phyloP scores from a whole-genome alignment of 768 basidiomycete species.

The Suillus ampliporus region DNA sequence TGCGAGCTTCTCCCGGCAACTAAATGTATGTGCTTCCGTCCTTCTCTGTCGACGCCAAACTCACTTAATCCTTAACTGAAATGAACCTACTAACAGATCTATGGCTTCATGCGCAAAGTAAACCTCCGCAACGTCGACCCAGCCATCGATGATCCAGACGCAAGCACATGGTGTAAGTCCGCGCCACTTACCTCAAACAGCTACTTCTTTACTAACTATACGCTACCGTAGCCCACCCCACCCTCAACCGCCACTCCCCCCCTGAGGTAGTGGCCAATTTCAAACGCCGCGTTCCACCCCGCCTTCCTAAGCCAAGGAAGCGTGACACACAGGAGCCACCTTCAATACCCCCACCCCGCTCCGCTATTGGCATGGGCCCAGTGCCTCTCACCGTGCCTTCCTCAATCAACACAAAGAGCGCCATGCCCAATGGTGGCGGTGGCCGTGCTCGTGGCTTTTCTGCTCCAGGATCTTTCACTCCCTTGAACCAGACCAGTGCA shows the following conservation, averaged over 20 bases:
- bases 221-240: conserved; percentile 74
- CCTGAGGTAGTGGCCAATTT: conserved; percentile 92
- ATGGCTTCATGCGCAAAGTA: conserved; percentile 98
- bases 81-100: conserved; percentile 64
- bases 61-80: conserved; percentile 30
- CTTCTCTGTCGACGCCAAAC: conserved; percentile 29
- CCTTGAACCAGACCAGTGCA: conserved; percentile 62
- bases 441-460: conserved; percentile 76
- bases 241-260: conserved; percentile 88
- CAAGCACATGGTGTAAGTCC: conserved; percentile 93
- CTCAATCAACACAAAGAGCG: conserved; percentile 40
- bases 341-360: conserved; percentile 75
- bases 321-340: conserved; percentile 73
- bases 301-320: conserved; percentile 86
- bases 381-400: conserved; percentile 72
- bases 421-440: conserved; percentile 54
- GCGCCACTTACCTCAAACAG: conserved; percentile 22
- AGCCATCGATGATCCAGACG: conserved; percentile 94
- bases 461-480: conserved; percentile 80
- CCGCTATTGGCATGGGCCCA: conserved; percentile 72
- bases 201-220: conserved; percentile 19
- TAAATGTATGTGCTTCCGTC: conserved; percentile 71
- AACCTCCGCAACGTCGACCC: conserved; percentile 95
- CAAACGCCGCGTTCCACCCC: conserved; percentile 94
- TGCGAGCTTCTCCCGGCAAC: conserved; percentile 96